Evolutionary conservation across 2,329 filamentous ascomycete genomes (phyloP).

Genomic region (Dothideomycetes sp.): DNA sequence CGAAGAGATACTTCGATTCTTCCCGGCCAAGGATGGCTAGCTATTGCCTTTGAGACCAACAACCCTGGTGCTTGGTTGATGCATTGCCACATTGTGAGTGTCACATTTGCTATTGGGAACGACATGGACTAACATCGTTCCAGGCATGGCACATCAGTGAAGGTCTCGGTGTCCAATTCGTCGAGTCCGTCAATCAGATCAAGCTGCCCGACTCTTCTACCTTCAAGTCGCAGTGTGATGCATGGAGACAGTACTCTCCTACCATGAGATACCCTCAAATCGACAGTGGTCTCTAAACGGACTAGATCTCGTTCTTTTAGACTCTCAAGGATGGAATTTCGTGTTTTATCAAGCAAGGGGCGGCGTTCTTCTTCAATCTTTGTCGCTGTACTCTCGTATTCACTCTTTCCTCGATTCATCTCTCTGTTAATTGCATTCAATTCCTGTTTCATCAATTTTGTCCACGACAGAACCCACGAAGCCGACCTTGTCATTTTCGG

Average conservation of each 20-base stretch:
- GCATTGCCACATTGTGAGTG: constrained; percentile 44
- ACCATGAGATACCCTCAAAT: constrained; percentile 27
- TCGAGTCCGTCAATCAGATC: constrained; percentile 35
- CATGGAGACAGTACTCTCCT: constrained; percentile 29
- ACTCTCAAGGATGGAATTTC: no score
- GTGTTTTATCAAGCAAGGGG: no score
- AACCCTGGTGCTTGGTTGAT: constrained; percentile 49
- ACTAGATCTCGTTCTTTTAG: no score
- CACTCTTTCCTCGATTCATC: no score
- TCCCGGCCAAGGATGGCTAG: constrained; percentile 37
- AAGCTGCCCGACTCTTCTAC: constrained; percentile 20
- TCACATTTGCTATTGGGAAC: no score
- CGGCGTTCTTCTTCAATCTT: no score
- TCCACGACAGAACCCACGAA: no score
- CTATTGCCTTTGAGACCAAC: constrained; percentile 42
- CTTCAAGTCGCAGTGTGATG: constrained; percentile 24
- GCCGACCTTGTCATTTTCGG: no score
- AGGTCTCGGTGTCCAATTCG: constrained; percentile 47
- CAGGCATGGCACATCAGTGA: constrained; percentile 55
- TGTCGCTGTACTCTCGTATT: no score
- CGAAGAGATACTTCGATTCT: constrained; percentile 43
- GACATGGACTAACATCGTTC: no score
- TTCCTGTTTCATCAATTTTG: no score
- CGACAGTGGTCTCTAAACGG: constrained; percentile 31
- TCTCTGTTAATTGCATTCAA: no score